A percentile compares a stretch with the other conserved stretches of the same genome.
phyloP scores from a whole-genome alignment of 1,284 basidiomycete genomes.

The Trichosporon coremiiforme region DNA sequence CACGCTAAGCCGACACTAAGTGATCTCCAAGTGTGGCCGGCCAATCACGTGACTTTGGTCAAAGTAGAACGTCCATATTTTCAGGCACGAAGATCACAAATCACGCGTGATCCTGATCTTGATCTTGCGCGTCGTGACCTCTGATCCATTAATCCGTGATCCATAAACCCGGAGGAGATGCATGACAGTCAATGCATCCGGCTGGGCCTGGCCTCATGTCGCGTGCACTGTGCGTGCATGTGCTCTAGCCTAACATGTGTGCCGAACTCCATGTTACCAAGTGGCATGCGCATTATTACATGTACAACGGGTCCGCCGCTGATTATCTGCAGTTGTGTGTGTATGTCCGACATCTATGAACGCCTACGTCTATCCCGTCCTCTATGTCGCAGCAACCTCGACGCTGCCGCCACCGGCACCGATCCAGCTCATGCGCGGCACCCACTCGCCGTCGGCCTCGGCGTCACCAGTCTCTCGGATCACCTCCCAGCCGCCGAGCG shows the following conservation, averaged over 20 bases:
- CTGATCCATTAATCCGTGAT: not conserved
- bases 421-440: slow-evolving; percentile 19
- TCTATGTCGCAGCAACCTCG: slow-evolving; percentile 20
- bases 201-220: not conserved
- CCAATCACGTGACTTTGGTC: not conserved
- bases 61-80: not conserved
- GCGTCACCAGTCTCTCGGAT: slow-evolving; percentile 27
- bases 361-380: no score
- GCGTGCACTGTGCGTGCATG: not conserved
- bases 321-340: slow-evolving; percentile 6
- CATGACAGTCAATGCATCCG: not conserved
- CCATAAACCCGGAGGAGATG: not conserved
- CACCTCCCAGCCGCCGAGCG: slow-evolving; percentile 43
- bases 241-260: not conserved
- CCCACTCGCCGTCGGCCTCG: slow-evolving; percentile 1
- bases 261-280: not conserved
- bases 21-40: not conserved
- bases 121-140: not conserved
- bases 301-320: slow-evolving; percentile 8
- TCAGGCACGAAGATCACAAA: not conserved
- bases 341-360: slow-evolving; percentile 1
- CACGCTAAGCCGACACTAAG: not conserved
- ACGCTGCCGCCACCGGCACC: slow-evolving; percentile 14
- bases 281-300: not conserved
- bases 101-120: slow-evolving; percentile 14